phyloP scores from a whole-genome alignment of 2,329 filamentous ascomycete genomes.

The Pseudocercospora vitis region DNA sequence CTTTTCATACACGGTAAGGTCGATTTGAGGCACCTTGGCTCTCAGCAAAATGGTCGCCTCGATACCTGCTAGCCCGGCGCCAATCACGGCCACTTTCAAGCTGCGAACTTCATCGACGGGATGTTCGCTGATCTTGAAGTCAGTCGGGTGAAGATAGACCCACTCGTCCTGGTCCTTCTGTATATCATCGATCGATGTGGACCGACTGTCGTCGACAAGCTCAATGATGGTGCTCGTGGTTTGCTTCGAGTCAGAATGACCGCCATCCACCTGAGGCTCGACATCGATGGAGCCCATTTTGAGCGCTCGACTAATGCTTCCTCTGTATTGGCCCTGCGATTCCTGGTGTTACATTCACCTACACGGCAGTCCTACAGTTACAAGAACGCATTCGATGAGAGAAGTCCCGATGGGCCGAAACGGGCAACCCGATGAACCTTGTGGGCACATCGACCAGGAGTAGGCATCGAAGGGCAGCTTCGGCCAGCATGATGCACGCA shows the following conservation, averaged over 20 bases:
- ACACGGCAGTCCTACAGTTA: neutral
- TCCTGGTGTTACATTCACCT: no score
- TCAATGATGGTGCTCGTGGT: constrained; percentile 16
- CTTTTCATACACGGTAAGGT: constrained; percentile 68
- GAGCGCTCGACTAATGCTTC: no score
- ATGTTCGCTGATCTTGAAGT: constrained; percentile 34
- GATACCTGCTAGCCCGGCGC: constrained; percentile 64
- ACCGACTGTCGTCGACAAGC: constrained; percentile 8
- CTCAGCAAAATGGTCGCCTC: constrained; percentile 52
- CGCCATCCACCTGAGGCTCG: neutral
- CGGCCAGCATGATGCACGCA: neutral
- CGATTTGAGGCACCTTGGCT: constrained; percentile 66
- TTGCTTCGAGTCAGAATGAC: neutral
- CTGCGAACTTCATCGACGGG: constrained; percentile 32
- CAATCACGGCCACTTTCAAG: constrained; percentile 57
- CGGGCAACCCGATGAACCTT: constrained; percentile 10
- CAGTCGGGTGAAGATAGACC: constrained; percentile 27
- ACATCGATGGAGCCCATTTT: constrained; percentile 20
- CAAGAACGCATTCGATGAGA: neutral
- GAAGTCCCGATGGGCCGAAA: constrained; percentile 15
- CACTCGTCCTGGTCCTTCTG: neutral
- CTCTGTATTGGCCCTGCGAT: no score
- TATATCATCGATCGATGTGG: neutral
- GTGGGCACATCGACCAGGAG: neutral
- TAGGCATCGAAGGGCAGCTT: neutral